Conservation (phyloP, 1,284 basidiomycete species). For the Golubevia pallescens region DNA sequence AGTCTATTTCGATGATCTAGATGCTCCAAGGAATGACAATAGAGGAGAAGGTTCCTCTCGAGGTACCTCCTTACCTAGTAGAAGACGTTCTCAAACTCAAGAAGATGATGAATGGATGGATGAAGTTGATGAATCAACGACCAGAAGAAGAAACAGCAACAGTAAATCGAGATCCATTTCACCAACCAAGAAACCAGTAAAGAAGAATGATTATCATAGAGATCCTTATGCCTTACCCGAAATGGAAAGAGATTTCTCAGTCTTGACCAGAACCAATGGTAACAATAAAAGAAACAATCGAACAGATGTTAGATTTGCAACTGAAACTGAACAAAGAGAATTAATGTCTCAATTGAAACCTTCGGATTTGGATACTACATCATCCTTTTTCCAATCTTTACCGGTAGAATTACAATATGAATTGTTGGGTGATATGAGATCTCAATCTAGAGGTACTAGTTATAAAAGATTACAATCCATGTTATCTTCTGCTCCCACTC, state of each 20-base stretch:
- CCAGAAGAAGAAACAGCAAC: background rate
- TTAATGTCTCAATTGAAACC: slow-evolving; percentile 53
- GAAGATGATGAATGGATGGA: too few relatives aligned
- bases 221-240: slow-evolving; percentile 60
- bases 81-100: too few relatives aligned
- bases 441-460: slow-evolving; percentile 92
- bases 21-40: slow-evolving; percentile 12
- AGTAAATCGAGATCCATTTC: slow-evolving; percentile 8
- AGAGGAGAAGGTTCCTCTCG: too few relatives aligned
- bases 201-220: slow-evolving; percentile 44
- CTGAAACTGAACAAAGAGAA: slow-evolving; percentile 49
- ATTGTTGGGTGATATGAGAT: slow-evolving; percentile 90
- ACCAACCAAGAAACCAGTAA: slow-evolving; percentile 22
- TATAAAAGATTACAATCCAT: slow-evolving; percentile 89
- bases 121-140: too few relatives aligned
- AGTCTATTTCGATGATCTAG: slow-evolving; percentile 44
- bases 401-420: slow-evolving; percentile 98
- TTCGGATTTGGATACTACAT: slow-evolving; percentile 55
- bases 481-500: slow-evolving; percentile 79
- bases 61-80: too few relatives aligned
- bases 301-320: slow-evolving; percentile 57
- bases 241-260: slow-evolving; percentile 40
- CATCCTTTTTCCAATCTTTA: slow-evolving; percentile 76
- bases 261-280: slow-evolving; percentile 17
- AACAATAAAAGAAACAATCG: slow-evolving; percentile 16